Conservation (phyloP, 768 basidiomycete genomes). For the Naganishia vishniacii region DNA sequence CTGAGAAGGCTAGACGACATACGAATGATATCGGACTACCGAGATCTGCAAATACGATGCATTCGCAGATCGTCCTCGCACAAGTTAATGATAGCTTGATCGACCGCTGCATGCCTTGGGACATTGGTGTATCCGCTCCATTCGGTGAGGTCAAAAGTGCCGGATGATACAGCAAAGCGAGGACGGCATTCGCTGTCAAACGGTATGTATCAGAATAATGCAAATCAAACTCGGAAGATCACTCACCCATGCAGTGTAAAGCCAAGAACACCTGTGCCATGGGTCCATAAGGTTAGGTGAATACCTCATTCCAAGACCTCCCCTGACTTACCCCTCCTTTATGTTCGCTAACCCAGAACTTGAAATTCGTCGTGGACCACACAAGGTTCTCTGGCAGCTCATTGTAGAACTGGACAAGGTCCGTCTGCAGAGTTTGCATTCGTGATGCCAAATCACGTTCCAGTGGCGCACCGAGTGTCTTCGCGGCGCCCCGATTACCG, state of each 20-base stretch:
- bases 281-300: not conserved
- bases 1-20: not conserved
- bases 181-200: conserved; percentile 45
- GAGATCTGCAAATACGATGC: conserved; percentile 38
- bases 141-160: conserved; percentile 40
- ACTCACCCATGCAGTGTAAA: conserved; percentile 24
- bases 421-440: conserved; percentile 36
- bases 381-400: conserved; percentile 36
- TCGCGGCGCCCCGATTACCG: conserved; percentile 37
- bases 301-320: not conserved
- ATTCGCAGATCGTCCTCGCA: conserved; percentile 44
- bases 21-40: conserved; percentile 29
- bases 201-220: too few relatives aligned
- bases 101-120: conserved; percentile 38
- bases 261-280: conserved; percentile 22
- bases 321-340: conserved; percentile 22
- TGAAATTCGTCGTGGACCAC: conserved; percentile 45
- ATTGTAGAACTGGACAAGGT: conserved; percentile 40
- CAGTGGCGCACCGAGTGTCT: conserved; percentile 39
- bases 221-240: conserved; percentile 12
- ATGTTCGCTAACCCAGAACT: conserved; percentile 24
- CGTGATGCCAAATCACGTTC: conserved; percentile 31
- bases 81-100: conserved; percentile 38
- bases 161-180: conserved; percentile 45
- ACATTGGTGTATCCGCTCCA: conserved; percentile 45